These are phyloP conservation scores for Penicillium simplicissimum DNA, from an alignment of 495 filamentous ascomycete genomes.

Conservation along the genomic window DNA sequence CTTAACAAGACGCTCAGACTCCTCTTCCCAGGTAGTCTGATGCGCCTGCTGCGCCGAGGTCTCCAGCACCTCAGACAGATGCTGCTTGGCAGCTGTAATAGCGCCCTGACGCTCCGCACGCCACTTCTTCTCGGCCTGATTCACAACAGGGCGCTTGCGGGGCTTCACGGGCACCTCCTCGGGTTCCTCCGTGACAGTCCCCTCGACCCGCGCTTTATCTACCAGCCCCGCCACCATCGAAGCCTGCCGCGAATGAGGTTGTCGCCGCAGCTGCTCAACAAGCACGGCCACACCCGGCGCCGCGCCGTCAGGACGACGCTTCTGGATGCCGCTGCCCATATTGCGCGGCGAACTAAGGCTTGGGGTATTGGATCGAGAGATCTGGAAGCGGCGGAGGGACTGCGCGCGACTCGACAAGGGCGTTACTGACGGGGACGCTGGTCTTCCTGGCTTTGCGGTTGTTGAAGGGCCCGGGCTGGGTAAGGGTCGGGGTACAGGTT, in stretches of 20 bases:
- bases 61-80: constrained; percentile 38
- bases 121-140: constrained; percentile 47
- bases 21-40: constrained; percentile 44
- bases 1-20: constrained; percentile 44
- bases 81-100: constrained; percentile 43
- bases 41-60: constrained; percentile 34
- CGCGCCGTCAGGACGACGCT: constrained; percentile 33
- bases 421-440: constrained; percentile 6
- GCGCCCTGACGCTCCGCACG: constrained; percentile 39
- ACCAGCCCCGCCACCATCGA: constrained; percentile 43
- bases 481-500: constrained; percentile 11
- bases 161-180: constrained; percentile 19
- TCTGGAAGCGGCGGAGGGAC: constrained; percentile 46
- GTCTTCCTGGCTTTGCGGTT: background rate
- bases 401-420: constrained; percentile 20
- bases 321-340: constrained; percentile 43
- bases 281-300: constrained; percentile 40
- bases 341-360: constrained; percentile 26
- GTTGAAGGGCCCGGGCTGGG: background rate
- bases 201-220: constrained; percentile 16
- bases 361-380: constrained; percentile 36
- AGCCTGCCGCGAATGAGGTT: constrained; percentile 42
- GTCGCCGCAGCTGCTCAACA: constrained; percentile 44
- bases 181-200: background rate
- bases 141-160: constrained; percentile 47